Evolutionary conservation across 1,284 basidiomycete genomes (phyloP).

Genomic region (Apiotrichum akiyoshidainum): DNA sequence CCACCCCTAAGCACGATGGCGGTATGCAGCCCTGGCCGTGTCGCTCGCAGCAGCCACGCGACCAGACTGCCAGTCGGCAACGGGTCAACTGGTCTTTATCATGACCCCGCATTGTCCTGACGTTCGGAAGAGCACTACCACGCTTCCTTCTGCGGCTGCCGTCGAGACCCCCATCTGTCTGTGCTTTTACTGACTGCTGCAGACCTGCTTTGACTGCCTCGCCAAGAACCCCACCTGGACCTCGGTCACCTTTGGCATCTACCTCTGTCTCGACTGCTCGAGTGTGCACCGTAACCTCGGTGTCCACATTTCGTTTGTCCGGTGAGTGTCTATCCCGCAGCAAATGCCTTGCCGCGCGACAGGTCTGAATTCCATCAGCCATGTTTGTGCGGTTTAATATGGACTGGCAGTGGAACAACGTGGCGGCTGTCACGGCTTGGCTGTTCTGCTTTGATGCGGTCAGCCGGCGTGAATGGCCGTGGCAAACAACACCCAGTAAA

Average conservation of each 20-base stretch:
- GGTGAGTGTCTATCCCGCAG: constrained; percentile 69
- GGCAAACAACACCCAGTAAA: background rate
- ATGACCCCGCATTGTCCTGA: too few relatives aligned
- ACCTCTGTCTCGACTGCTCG: constrained; percentile 97
- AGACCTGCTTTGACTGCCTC: constrained; percentile 96
- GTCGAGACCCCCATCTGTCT: background rate
- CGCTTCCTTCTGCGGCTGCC: background rate
- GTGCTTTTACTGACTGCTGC: constrained; percentile 2
- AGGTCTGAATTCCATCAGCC: too few relatives aligned
- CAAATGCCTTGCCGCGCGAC: too few relatives aligned
- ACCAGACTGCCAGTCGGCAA: too few relatives aligned
- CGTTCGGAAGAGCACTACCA: too few relatives aligned
- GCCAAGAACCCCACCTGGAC: constrained; percentile 98
- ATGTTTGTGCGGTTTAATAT: background rate
- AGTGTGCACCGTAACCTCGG: constrained; percentile 94
- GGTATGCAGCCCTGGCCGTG: too few relatives aligned
- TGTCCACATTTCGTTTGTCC: constrained; percentile 96
- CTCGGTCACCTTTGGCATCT: constrained; percentile 92
- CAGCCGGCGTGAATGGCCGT: too few relatives aligned
- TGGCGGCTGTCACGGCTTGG: background rate
- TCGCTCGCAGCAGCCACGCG: too few relatives aligned
- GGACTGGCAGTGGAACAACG: background rate
- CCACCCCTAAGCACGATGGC: too few relatives aligned
- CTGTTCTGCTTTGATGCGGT: background rate
- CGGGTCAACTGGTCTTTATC: too few relatives aligned